Conservation (phyloP, 352 stramenopile genomes). For the Blastocystis sp. region DNA sequence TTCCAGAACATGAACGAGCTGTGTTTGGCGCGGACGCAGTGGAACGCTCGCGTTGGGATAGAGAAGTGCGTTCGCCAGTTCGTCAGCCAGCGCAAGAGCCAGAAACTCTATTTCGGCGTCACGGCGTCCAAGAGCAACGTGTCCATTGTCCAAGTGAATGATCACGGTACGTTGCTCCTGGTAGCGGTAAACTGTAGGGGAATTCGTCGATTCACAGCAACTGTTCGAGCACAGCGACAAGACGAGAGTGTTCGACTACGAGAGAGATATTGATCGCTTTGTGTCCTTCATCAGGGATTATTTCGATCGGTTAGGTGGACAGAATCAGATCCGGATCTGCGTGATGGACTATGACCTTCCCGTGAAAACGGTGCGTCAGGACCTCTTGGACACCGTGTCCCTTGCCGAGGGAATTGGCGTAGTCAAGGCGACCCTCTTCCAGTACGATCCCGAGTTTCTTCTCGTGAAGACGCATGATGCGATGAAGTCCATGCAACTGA, state of each 20-base stretch:
- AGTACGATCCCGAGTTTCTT: not conserved
- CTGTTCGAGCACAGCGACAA: not conserved
- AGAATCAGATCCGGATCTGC: not conserved
- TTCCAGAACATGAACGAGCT: slow-evolving; percentile 21
- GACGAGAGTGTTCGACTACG: not conserved
- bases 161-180: not conserved
- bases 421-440: not conserved
- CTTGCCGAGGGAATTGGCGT: not conserved
- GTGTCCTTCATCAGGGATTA: not conserved
- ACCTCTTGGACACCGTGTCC: not conserved
- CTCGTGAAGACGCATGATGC: not conserved
- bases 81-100: not conserved
- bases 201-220: not conserved
- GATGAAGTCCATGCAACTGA: not conserved
- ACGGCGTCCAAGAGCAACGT: not conserved
- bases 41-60: not conserved
- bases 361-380: not conserved
- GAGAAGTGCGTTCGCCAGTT: not conserved
- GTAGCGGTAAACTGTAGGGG: not conserved
- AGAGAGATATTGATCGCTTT: not conserved
- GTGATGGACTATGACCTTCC: not conserved
- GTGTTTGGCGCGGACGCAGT: not conserved
- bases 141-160: not conserved
- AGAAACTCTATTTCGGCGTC: slow-evolving; percentile 1
- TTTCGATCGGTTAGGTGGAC: not conserved